A percentile compares a stretch with the other conserved stretches of the same genome.
Conservation (phyloP, 371 early-diverging fungal species). For the Entomophthora muscae region DNA sequence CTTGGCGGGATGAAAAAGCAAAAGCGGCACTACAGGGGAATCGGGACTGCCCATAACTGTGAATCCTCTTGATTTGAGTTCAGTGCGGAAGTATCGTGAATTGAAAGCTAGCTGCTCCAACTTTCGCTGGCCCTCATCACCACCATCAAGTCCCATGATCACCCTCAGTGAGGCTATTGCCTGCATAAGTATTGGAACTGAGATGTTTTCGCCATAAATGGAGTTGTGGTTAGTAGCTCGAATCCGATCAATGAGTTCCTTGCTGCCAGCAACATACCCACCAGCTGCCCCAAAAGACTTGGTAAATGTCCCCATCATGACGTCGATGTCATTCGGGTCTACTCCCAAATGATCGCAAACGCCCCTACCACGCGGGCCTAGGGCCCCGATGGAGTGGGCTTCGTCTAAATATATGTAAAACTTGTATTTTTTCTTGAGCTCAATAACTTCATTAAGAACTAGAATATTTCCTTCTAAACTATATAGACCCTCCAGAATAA, state of each 20-base stretch:
- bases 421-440: constrained; percentile 87
- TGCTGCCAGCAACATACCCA: constrained; percentile 85
- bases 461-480: constrained; percentile 98
- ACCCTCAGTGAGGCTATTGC: constrained; percentile 76
- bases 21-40: constrained; percentile 93
- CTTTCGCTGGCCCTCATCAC: constrained; percentile 60
- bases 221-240: constrained; percentile 64
- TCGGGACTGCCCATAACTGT: constrained; percentile 88
- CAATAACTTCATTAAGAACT: constrained; percentile 77
- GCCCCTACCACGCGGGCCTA: constrained; percentile 89
- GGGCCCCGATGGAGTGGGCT: constrained; percentile 98
- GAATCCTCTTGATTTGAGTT: constrained; percentile 80
- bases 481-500: constrained; percentile 96
- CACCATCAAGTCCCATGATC: constrained; percentile 77
- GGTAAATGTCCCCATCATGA: constrained; percentile 99
- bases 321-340: constrained; percentile 82
- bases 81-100: constrained; percentile 63
- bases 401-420: constrained; percentile 99
- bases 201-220: constrained; percentile 87
- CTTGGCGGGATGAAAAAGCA: constrained; percentile 96
- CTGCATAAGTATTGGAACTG: constrained; percentile 85
- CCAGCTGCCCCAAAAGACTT: constrained; percentile 99
- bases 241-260: constrained; percentile 71
- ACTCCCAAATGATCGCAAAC: constrained; percentile 93
- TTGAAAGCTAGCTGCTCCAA: constrained; percentile 78